Base-by-base conservation (phyloP, 768 basidiomycete genomes). In the Dacryopinax spathularia region DNA sequence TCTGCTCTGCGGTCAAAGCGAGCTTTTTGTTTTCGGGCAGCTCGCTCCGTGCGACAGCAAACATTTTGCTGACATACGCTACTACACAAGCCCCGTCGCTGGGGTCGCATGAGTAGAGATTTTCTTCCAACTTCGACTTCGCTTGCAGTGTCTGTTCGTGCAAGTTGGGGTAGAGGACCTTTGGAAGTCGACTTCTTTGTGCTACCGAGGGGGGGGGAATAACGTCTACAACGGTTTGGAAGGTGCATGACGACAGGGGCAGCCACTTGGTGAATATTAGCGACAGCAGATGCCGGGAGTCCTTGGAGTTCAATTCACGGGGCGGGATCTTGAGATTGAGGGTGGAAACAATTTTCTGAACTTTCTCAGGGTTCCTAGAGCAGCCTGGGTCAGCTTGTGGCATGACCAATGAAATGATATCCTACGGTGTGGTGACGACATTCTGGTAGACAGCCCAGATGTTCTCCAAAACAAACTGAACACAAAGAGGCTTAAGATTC, bases 11-110 rank as follows among this genome's bases (percentile, higher is more conserved):
- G 0, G 87, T 90, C 56, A 90, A 69, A 18, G 81, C 77, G 68
- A 79, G 85, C 70, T 84, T 84, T 75, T 89, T 91, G 73, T 88
- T 86, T 71, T 93, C 89, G 0, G 95, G 95, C 25, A 99, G 76
- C 59, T 93, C 88, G 63, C 82, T 82, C 22, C 73, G 75, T n/a
- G 84, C 75, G 0, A 97, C 87, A 1, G 93, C 92, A 70, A 98
- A 97, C 95, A 98, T 99, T 74, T 98, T 99, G 80, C 91, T 95
- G 56, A 97, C 88, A 73, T 93, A 96, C 5, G 87, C 95, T 16
- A 86, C 82, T 13, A 92, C 78, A 63, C 75, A 82, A 0, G 87
- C 85, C 5, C 79, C 78, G 1, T 80, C 67, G 1, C 70, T 77
- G 1, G 81, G 79, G 62, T 83, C 82, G 41, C 92, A 89, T 0